Evolutionary conservation across 1,284 basidiomycete species (phyloP).

Genomic region (Tetrapyrgos nigripes): DNA sequence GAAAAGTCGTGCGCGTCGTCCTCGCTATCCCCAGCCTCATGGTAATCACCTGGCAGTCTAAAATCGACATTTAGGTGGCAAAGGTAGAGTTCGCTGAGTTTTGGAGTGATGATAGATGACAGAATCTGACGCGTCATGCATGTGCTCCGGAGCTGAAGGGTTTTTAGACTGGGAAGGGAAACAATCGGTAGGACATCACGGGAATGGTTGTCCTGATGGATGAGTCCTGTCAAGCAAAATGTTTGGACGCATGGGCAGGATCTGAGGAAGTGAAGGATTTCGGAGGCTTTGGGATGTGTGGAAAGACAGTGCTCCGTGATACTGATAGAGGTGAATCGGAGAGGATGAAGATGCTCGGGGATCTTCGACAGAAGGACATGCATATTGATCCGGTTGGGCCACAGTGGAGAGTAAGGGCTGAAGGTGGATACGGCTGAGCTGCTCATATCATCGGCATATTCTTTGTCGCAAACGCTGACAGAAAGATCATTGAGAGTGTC

Average conservation of each 20-base stretch:
- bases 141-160: conserved; percentile 59
- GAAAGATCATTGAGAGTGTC: conserved; percentile 14
- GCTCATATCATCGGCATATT: conserved; percentile 35
- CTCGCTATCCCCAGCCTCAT: conserved; percentile 69
- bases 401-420: conserved; percentile 33
- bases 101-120: conserved; percentile 62
- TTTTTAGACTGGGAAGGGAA: conserved; percentile 58
- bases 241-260: conserved; percentile 64
- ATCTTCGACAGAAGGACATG: conserved; percentile 51
- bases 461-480: conserved; percentile 13
- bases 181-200: conserved; percentile 45
- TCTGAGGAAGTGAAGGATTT: conserved; percentile 63
- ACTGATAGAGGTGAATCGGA: conserved; percentile 61
- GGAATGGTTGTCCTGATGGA: conserved; percentile 46
- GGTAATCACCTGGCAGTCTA: conserved; percentile 41
- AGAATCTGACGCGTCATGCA: conserved; percentile 69
- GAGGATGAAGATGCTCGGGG: conserved; percentile 51
- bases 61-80: conserved; percentile 71
- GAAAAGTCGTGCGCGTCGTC: conserved; percentile 76
- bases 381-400: conserved; percentile 42
- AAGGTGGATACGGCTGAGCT: conserved; percentile 34
- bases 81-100: conserved; percentile 63
- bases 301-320: conserved; percentile 55
- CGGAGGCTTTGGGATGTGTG: conserved; percentile 46
- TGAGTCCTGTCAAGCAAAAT: conserved; percentile 61